phyloP scores from a whole-genome alignment of 164 flowering plant genomes.

The Vitis riparia region DNA sequence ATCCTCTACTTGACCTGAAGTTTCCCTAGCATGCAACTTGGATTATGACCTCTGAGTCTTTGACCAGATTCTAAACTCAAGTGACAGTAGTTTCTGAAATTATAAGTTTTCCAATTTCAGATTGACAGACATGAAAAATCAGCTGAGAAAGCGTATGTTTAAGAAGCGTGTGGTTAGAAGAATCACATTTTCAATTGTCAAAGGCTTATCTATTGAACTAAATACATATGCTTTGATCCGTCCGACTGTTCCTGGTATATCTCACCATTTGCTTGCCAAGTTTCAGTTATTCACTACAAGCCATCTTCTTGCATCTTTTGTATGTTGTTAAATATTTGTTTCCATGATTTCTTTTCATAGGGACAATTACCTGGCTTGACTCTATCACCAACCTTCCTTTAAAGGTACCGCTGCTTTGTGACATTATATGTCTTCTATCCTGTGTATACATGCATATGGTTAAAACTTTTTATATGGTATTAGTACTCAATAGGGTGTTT shows the following conservation, averaged over 20 bases:
- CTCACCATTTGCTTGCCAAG: background rate
- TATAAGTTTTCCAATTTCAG: constrained; percentile 33
- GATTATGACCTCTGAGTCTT: background rate
- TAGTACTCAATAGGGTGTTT: background rate
- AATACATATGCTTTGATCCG: constrained; percentile 93
- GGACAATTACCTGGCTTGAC: constrained; percentile 85
- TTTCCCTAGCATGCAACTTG: background rate
- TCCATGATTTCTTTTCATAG: constrained; percentile 32
- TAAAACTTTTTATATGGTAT: background rate
- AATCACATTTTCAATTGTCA: constrained; percentile 56
- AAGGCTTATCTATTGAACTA: constrained; percentile 76
- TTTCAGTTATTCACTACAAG: background rate
- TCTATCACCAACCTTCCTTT: constrained; percentile 83
- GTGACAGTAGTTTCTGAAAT: background rate
- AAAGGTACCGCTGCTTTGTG: constrained; percentile 44
- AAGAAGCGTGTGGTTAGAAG: constrained; percentile 77
- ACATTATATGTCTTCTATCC: background rate
- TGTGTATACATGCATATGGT: background rate
- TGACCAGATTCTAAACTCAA: background rate
- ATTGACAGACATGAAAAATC: constrained; percentile 79
- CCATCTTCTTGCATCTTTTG: background rate
- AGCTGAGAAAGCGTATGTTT: constrained; percentile 80
- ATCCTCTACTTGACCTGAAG: too few species aligned
- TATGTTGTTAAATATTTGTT: background rate
- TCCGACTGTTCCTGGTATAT: constrained; percentile 76